A percentile compares a stretch with the other conserved stretches of the same genome.
These are phyloP conservation scores for Candida gorgasii DNA, from an alignment of 805 yeast species.

Conservation along the genomic window DNA sequence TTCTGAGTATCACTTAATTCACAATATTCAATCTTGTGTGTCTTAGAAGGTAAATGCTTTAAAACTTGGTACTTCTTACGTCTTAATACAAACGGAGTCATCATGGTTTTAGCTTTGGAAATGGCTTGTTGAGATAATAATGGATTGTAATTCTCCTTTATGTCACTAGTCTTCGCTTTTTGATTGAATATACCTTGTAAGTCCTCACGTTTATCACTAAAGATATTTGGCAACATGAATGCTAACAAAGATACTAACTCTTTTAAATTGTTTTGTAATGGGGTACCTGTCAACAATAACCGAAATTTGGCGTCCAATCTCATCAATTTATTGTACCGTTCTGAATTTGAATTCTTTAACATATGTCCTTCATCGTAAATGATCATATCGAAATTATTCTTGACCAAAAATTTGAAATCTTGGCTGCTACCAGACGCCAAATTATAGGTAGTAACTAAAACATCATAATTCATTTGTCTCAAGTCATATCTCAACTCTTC, in stretches of 20 bases:
- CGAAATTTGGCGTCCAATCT: conserved; percentile 80
- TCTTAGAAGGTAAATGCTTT: conserved; percentile 81
- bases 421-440: conserved; percentile 84
- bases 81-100: conserved; percentile 95
- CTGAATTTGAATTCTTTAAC: conserved; percentile 86
- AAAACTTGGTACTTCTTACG: conserved; percentile 91
- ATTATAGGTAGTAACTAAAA: conserved; percentile 90
- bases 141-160: conserved; percentile 60
- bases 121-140: conserved; percentile 89
- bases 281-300: conserved; percentile 91
- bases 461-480: conserved; percentile 66
- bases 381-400: conserved; percentile 77
- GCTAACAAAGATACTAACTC: conserved; percentile 89
- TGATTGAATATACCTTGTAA: conserved; percentile 83
- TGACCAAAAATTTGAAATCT: conserved; percentile 77
- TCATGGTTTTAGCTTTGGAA: conserved; percentile 91
- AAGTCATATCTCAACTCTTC: conserved; percentile 77
- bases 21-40: conserved; percentile 64
- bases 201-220: conserved; percentile 80
- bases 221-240: conserved; percentile 83
- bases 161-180: conserved; percentile 67
- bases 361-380: conserved; percentile 98
- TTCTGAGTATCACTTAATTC: conserved; percentile 57
- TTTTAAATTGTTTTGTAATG: conserved; percentile 87
- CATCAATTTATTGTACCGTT: conserved; percentile 86